phyloP scores from a whole-genome alignment of 2,329 filamentous ascomycete species.

The Penicillium sp. region DNA sequence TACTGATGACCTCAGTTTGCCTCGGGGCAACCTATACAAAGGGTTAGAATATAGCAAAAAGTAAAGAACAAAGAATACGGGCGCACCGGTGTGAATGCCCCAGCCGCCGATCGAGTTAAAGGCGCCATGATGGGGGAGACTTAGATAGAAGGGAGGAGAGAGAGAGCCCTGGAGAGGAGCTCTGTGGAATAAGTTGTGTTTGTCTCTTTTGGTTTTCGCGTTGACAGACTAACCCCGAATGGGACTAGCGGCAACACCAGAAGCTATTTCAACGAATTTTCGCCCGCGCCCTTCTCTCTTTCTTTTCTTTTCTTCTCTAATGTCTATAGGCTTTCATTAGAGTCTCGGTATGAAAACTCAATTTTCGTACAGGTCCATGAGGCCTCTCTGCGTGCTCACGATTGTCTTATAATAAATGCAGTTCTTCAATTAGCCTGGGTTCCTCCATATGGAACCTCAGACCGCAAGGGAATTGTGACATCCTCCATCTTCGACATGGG shows the following conservation, averaged over 20 bases:
- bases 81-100: constrained; percentile 21
- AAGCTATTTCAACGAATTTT: constrained; percentile 30
- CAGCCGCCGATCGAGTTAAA: constrained; percentile 34
- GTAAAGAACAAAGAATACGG: not conserved
- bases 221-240: constrained; percentile 34
- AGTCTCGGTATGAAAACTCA: constrained; percentile 97
- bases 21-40: constrained; percentile 25
- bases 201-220: constrained; percentile 37
- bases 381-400: constrained; percentile 95
- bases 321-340: constrained; percentile 88
- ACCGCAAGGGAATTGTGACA: constrained; percentile 52
- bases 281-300: constrained; percentile 40
- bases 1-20: constrained; percentile 41
- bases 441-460: constrained; percentile 56
- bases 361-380: constrained; percentile 87
- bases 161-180: constrained; percentile 12
- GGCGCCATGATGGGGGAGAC: constrained; percentile 39
- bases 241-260: constrained; percentile 36
- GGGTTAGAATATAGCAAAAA: constrained; percentile 13
- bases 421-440: constrained; percentile 71
- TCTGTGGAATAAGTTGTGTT: constrained; percentile 27
- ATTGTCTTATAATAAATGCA: constrained; percentile 82
- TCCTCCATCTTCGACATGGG: constrained; percentile 11
- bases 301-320: constrained; percentile 54
- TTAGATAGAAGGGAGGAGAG: constrained; percentile 24